A percentile compares a stretch with the other conserved stretches of the same genome.
phyloP scores from a whole-genome alignment of 306 rosid species.

The Vigna nakashimae region DNA sequence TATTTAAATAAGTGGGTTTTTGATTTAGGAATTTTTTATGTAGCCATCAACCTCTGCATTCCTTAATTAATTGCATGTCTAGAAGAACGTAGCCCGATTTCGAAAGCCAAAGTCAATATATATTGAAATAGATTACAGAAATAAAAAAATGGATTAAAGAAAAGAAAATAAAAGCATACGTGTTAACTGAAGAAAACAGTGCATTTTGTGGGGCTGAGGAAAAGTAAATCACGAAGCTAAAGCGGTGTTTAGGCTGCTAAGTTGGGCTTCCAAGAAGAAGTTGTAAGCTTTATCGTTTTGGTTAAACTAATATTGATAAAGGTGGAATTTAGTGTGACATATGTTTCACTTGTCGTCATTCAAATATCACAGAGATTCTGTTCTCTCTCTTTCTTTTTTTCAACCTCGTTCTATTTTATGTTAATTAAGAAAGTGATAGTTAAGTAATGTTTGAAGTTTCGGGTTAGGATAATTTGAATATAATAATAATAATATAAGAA shows the following conservation, averaged over 20 bases:
- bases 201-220: slow-evolving; percentile 43
- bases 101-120: slow-evolving; percentile 63
- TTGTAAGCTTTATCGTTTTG: slow-evolving; percentile 69
- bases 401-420: not conserved
- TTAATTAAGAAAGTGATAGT: slow-evolving; percentile 19
- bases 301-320: slow-evolving; percentile 53
- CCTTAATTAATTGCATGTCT: slow-evolving; percentile 43
- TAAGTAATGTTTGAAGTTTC: slow-evolving; percentile 37
- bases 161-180: slow-evolving; percentile 51
- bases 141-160: slow-evolving; percentile 7
- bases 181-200: slow-evolving; percentile 48
- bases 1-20: not conserved
- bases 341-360: slow-evolving; percentile 78
- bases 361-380: slow-evolving; percentile 72
- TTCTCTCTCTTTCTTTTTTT: slow-evolving; percentile 37
- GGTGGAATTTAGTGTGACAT: slow-evolving; percentile 63
- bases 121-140: slow-evolving; percentile 32
- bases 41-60: slow-evolving; percentile 24
- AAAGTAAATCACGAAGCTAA: slow-evolving; percentile 44
- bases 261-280: slow-evolving; percentile 67
- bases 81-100: slow-evolving; percentile 49
- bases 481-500: not conserved
- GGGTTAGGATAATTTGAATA: slow-evolving; percentile 30
- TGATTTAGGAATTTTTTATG: not conserved
- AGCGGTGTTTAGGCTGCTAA: slow-evolving; percentile 69